phyloP scores from a whole-genome alignment of 2,329 filamentous ascomycete genomes.

The Tolypocladium ophioglossoides region DNA sequence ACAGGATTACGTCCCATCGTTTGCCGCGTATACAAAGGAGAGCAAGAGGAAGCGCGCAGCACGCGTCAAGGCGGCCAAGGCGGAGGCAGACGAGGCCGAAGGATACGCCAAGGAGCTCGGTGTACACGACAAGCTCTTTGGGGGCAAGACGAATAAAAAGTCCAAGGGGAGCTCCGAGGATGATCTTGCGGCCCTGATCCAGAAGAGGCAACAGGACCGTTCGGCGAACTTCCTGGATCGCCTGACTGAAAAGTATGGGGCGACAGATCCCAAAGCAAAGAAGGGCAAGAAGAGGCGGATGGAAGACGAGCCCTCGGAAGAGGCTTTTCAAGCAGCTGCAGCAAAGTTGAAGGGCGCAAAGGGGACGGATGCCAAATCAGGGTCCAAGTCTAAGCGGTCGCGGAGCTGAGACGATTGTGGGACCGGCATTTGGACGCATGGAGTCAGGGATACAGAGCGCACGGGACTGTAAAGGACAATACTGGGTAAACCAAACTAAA shows the following conservation, averaged over 20 bases:
- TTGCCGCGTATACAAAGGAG: conserved; percentile 62
- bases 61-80: conserved; percentile 49
- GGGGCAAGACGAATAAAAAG: conserved; percentile 34
- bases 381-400: conserved; percentile 1
- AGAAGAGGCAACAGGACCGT: conserved; percentile 55
- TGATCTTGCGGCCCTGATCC: conserved; percentile 63
- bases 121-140: conserved; percentile 60
- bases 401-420: not conserved
- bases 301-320: conserved; percentile 55
- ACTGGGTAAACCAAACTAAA: too few species aligned
- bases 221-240: conserved; percentile 55
- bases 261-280: conserved; percentile 28
- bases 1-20: conserved; percentile 54
- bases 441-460: not conserved
- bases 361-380: not conserved
- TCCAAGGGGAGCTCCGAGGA: conserved; percentile 35
- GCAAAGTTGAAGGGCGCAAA: conserved; percentile 29
- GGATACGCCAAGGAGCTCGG: conserved; percentile 66
- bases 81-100: conserved; percentile 63
- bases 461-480: not conserved
- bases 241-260: conserved; percentile 67
- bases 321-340: conserved; percentile 48
- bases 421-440: not conserved
- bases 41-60: conserved; percentile 51
- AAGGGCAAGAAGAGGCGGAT: conserved; percentile 42